Evolutionary conservation across 2,329 filamentous ascomycete species (phyloP), one percentile per base, ranked within the genome.

Genomic region (Ophidiomyces ophidiicola): DNA sequence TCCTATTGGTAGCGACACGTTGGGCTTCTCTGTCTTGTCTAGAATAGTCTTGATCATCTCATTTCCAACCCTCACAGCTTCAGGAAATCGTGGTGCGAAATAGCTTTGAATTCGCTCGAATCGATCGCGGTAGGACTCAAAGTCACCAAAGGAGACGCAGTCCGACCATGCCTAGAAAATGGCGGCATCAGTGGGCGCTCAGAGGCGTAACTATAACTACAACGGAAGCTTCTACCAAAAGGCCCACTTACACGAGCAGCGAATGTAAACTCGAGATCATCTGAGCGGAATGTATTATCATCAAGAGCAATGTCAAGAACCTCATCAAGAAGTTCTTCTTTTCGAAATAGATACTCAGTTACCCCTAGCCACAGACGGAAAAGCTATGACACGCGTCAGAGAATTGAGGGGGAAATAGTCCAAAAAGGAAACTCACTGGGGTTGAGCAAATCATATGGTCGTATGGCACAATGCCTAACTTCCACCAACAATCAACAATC

Each of bases 371-470:
- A 94, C 48, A 98, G 76, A 36, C 90, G 82, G 68, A 98, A 98
- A 32, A 96, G 75, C 66, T 78, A 33, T 8, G 34, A 6, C 15
- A 32, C 33, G 12, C 38, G 39, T 3, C 19, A 3, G 25, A 8
- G 1, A 2, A 8, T 19, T 18, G 38, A 29, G n/a, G 24, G 25
- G 11, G 24, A 28, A 32, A 46, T 15, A 32, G 12, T 14, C 7
- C 20, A 14, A 40, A 37, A 35, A 41, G 29, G 20, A 23, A 18
- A 64, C 72, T 57, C 55, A 78, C 74, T 34, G 90, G 90, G 26
- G 90, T 98, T 39, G 86, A 94, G 67, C 90, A 98, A 50, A 98
- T 92, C 87, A 98, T 98, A 67, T 98, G 92, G 62, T 98, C 88
- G 60, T 98, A 98, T 0, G 90, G 90, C 33, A 92, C 82, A 52